Conservation (phyloP, 2,329 filamentous ascomycete species). For the Cercospora sp. region DNA sequence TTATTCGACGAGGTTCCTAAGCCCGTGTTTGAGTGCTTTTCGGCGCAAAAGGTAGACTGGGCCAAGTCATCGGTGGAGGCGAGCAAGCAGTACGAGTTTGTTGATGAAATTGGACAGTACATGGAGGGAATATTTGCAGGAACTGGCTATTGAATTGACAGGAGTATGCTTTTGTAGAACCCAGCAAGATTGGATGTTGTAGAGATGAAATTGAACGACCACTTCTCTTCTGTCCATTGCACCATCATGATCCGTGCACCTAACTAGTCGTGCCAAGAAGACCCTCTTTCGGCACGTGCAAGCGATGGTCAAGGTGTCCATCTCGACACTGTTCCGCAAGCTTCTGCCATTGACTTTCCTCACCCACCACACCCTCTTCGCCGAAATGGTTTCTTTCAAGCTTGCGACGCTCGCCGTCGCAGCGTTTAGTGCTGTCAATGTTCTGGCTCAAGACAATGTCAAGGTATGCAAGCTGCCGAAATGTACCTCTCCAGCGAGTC, state of each 20-base stretch:
- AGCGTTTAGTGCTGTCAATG: slow-evolving; percentile 67
- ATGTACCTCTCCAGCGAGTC: slow-evolving; percentile 18
- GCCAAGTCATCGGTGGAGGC: not conserved
- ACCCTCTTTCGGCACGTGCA: slow-evolving; percentile 5
- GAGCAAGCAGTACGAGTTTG: not conserved
- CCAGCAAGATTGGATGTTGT: too few species aligned
- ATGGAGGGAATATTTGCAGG: slow-evolving; percentile 2
- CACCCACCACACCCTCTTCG: not conserved
- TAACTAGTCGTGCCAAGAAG: not conserved
- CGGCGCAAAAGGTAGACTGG: slow-evolving; percentile 7
- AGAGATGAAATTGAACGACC: not conserved
- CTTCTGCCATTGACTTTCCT: slow-evolving; percentile 4
- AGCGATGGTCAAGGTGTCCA: slow-evolving; percentile 9
- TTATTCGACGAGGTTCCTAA: slow-evolving; percentile 24
- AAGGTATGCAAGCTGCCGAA: slow-evolving; percentile 31
- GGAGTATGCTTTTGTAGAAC: not conserved
- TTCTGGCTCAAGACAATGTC: slow-evolving; percentile 54
- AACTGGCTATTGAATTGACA: not conserved
- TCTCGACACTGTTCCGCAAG: slow-evolving; percentile 1
- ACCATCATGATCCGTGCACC: not conserved
- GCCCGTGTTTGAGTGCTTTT: slow-evolving; percentile 23
- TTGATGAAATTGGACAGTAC: slow-evolving; percentile 9
- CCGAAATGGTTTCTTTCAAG: slow-evolving; percentile 69
- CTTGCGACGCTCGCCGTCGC: slow-evolving; percentile 71
- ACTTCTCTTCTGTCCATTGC: not conserved